Percentiles rank a stretch among this genome's conserved stretches.
phyloP scores from a whole-genome alignment of 2,329 filamentous ascomycete species.

The Talaromyces sp. region DNA sequence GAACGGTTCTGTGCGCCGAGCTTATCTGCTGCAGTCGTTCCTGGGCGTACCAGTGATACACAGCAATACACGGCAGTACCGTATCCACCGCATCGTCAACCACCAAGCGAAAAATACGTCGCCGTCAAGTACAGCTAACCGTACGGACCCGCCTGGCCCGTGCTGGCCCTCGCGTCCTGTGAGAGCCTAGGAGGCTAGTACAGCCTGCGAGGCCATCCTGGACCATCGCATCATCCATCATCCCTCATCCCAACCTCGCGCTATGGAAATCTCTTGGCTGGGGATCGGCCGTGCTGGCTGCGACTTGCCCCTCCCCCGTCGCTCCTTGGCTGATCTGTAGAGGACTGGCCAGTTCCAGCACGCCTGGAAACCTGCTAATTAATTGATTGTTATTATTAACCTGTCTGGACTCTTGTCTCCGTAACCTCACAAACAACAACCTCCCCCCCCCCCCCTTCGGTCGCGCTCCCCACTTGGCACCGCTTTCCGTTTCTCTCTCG shows the following conservation, averaged over 20 bases:
- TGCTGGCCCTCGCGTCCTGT: background rate
- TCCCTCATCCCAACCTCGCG: background rate
- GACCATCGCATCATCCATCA: background rate
- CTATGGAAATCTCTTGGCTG: background rate
- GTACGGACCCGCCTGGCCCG: no score
- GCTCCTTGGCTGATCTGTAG: background rate
- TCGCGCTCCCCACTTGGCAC: slow-evolving; percentile 13
- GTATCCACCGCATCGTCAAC: no score
- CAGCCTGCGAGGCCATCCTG: no score
- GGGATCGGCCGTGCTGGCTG: background rate
- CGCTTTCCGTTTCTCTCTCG: slow-evolving; percentile 12
- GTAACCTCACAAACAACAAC: no score
- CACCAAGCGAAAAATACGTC: no score
- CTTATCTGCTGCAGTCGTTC: background rate
- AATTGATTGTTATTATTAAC: background rate
- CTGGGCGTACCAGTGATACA: background rate
- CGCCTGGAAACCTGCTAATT: slow-evolving; percentile 1
- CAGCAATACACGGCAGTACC: no score
- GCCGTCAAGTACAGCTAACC: no score
- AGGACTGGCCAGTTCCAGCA: background rate
- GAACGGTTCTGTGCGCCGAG: background rate
- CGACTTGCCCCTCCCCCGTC: background rate
- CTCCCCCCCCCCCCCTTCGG: slow-evolving; percentile 7
- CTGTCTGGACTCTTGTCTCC: no score
- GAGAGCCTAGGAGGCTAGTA: background rate